Base-by-base conservation (phyloP, 2,329 filamentous ascomycete species). In the Alternaria consortialis region DNA sequence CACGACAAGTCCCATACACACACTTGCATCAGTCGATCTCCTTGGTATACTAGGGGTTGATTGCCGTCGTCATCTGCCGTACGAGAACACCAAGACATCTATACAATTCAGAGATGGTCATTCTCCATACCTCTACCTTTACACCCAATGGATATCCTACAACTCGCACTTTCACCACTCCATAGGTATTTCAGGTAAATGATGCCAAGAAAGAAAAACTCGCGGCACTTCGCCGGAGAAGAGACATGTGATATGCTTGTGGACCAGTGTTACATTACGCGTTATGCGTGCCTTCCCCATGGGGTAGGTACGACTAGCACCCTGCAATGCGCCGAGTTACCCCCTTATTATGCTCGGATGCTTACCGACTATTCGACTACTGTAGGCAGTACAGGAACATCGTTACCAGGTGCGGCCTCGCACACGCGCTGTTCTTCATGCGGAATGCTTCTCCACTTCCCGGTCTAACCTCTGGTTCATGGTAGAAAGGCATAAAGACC, bases 191-290 rank as follows among this genome's bases (percentile, higher is more conserved):
- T 55, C 48, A 43, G 27, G 56, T 55, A 55, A 11, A 55, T 48
- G 51, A 55, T 48, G 50, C 56, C 42, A 58, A 58, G 56, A 9
- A 17, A 4, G 5, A 46, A 20, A 15, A 43, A 5, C 23, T 1
- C 4, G n/a, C 56, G 50, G 51, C 56, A 59, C 34, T 54, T 59
- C 32, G 13, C 31, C 36, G 42, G 36, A 37, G 39, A 13, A n/a
- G 17, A 32, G 20, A 52, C 39, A 53, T 11, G 31, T 52, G 20
- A 37, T 39, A 34, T 42, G 13, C 43, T 34, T 34, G 29, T 42
- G 31, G 43, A 31, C 15, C 43, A 31, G 1, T 17, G 43, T 25
- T 37, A 37, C 46, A 52, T 39, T 36, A 44, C 44, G 39, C 31
- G 25, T 12, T 27, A 17, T 34, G 25, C 23, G 32, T 11, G 40